Evolutionary conservation across 106 monocot genomes (phyloP), one percentile per base, ranked within the genome.

Genomic region (Dendrobium catenatum): DNA sequence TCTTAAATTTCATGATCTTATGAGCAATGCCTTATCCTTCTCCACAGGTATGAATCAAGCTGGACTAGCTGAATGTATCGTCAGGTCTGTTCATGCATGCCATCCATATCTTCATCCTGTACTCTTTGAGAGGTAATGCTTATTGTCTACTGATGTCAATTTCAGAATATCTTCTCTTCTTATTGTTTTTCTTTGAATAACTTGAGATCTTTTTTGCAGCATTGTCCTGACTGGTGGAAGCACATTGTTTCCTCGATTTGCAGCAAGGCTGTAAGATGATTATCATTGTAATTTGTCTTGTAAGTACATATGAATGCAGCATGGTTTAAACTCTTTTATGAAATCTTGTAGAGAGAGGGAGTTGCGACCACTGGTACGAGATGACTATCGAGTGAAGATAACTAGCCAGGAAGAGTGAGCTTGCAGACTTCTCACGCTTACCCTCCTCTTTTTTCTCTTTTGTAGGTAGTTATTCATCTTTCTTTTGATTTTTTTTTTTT

Each of bases 151-250:
- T 68, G 31, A 26, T 68, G 24, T 68, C 7, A 31, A 68, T 31
- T 29, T 68, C 29, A 68, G 22, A 22, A 61, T 61, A 7, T 24
- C n/a, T 66, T 10, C 6, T 70, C 70, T 31, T 37, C 70, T 17
- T 37, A 0, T 16, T n/a, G 10, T 15, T 7, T 66, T 37, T 70
- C 70, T 70, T 70, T 37, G 11, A 37, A 37, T 70, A 70, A 37
- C 15, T 37, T 22, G 11, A 20, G 2, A 19, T 61, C 55, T 76
- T 27, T 16, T 75, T 82, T 87, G 85, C 94, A 97, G 97, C 83
- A 97, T 97, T 78, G 89, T 97, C 46, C 87, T 97, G 87, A 92
- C 97, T 51, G 97, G 97, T 59, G 97, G 97, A 85, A 94, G 89
- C 84, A 91, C 97, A 46, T 76, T 92, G 78, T 97, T 94, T 82